Conservation (phyloP, 257 asterid genomes). For the Solanum clarkiae region DNA sequence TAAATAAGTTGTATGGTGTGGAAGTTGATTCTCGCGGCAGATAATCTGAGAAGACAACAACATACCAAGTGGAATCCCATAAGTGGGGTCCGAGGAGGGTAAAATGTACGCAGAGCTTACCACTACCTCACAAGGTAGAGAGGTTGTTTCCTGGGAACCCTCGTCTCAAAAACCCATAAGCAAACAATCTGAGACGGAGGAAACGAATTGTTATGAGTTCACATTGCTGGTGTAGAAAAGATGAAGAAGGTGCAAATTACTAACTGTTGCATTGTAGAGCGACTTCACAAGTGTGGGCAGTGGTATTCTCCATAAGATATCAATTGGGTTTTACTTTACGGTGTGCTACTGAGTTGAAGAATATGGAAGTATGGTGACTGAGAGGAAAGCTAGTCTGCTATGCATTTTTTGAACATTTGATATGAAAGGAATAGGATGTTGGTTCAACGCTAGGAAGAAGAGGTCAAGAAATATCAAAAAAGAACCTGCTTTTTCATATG, state of each 20-base stretch:
- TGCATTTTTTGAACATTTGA: neutral
- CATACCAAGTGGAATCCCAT: no score
- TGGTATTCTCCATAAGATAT: neutral
- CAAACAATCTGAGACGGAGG: neutral
- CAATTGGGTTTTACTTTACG: neutral
- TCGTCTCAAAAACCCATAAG: no score
- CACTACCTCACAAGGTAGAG: no score
- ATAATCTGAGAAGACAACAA: neutral
- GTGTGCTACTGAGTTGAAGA: neutral
- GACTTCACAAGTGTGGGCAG: neutral
- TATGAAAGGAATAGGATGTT: neutral
- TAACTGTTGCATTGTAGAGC: neutral
- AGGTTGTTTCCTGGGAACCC: no score
- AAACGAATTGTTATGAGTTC: neutral
- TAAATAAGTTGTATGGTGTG: neutral
- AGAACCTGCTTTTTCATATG: neutral
- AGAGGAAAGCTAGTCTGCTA: neutral
- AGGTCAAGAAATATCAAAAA: neutral
- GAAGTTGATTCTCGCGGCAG: neutral
- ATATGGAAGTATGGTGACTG: neutral
- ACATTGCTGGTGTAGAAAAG: neutral
- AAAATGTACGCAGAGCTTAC: no score
- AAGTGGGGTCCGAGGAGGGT: no score
- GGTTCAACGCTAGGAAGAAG: neutral
- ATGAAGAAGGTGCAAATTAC: neutral